These are phyloP conservation scores for Achaetomiella virescens DNA, from an alignment of 495 filamentous ascomycete species.

Conservation along the genomic window DNA sequence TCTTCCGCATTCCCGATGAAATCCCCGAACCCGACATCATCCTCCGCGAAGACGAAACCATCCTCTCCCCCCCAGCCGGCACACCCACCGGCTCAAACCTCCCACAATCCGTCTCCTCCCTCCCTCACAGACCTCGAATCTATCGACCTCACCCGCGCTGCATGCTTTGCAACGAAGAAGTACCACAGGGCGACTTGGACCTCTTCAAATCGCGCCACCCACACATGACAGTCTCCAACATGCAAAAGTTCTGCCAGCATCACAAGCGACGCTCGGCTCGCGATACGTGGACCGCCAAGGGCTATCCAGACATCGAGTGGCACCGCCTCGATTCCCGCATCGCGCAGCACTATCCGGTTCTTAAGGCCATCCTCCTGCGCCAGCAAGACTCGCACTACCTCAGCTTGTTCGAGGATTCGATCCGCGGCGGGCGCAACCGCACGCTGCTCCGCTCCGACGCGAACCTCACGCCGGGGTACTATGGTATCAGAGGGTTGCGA, in stretches of 20 bases:
- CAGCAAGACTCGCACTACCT: constrained; percentile 54
- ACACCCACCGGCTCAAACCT: background rate
- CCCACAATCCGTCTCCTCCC: background rate
- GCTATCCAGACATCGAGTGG: constrained; percentile 83
- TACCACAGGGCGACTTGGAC: constrained; percentile 48
- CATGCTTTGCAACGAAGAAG: constrained; percentile 61
- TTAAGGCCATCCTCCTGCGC: constrained; percentile 56
- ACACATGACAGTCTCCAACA: constrained; percentile 54
- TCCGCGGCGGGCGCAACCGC: constrained; percentile 56
- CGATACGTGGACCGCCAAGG: constrained; percentile 53
- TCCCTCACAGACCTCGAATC: constrained; percentile 10
- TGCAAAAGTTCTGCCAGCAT: constrained; percentile 62
- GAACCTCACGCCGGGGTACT: constrained; percentile 66
- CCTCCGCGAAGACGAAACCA: background rate
- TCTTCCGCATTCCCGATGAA: constrained; percentile 13
- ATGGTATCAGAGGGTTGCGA: constrained; percentile 69
- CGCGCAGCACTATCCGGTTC: constrained; percentile 42
- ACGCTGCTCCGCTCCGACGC: constrained; percentile 51
- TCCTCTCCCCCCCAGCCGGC: background rate
- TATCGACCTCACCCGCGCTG: constrained; percentile 33
- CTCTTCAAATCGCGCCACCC: constrained; percentile 39
- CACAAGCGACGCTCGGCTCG: constrained; percentile 58
- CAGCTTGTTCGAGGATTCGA: constrained; percentile 49
- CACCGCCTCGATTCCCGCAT: constrained; percentile 57
- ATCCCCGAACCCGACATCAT: constrained; percentile 8